Evolutionary conservation across 2,329 filamentous ascomycete genomes (phyloP).

Genomic region (Ascochyta koolunga): DNA sequence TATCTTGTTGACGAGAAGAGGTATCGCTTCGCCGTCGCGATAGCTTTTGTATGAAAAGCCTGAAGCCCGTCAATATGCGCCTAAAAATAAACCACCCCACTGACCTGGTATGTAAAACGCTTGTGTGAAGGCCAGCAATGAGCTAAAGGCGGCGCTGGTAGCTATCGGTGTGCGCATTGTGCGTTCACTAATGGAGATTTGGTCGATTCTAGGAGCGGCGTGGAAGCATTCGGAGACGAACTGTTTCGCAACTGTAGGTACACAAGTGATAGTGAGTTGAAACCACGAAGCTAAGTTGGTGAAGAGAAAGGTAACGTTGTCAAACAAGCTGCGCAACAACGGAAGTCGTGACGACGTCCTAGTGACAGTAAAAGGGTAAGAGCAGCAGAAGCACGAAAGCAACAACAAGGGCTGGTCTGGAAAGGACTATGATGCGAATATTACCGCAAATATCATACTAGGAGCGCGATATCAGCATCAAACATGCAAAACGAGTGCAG

Average conservation of each 20-base stretch:
- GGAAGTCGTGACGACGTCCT: neutral
- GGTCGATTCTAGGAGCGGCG: neutral
- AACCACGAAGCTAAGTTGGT: neutral
- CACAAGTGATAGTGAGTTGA: neutral
- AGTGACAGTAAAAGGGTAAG: neutral
- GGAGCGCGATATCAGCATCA: neutral
- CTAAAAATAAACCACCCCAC: neutral
- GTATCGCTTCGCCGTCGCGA: slow-evolving; percentile 74
- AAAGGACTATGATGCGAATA: neutral
- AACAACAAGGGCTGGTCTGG: neutral
- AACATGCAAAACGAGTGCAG: slow-evolving; percentile 2
- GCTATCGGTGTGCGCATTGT: slow-evolving; percentile 29
- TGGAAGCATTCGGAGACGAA: neutral
- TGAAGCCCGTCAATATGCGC: slow-evolving; percentile 35
- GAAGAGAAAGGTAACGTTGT: slow-evolving; percentile 3
- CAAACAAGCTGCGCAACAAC: neutral
- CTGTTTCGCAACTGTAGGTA: neutral
- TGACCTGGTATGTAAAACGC: slow-evolving; percentile 84
- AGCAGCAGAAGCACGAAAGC: neutral
- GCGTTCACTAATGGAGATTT: neutral
- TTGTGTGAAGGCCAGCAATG: slow-evolving; percentile 52
- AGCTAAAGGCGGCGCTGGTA: slow-evolving; percentile 19
- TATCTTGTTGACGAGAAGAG: slow-evolving; percentile 89
- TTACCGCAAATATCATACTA: neutral
- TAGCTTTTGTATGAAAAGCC: slow-evolving; percentile 87